Evolutionary conservation across 2,329 filamentous ascomycete genomes (phyloP).

Genomic region (Claviceps sp.): DNA sequence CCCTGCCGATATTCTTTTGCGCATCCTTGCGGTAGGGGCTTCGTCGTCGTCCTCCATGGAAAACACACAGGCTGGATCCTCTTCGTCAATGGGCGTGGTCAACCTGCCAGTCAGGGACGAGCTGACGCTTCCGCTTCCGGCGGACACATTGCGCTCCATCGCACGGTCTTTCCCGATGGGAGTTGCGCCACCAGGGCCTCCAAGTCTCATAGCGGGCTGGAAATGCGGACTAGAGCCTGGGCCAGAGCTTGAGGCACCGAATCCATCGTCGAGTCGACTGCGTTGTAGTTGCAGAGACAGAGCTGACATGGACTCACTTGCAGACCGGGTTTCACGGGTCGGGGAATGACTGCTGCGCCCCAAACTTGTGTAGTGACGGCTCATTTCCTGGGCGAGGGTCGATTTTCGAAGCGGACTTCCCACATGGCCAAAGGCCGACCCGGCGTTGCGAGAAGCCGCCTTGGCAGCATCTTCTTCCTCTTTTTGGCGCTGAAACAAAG

Average conservation of each 20-base stretch:
- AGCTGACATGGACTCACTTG: conserved; percentile 41
- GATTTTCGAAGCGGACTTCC: conserved; percentile 53
- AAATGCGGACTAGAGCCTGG: conserved; percentile 33
- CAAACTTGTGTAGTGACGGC: conserved; percentile 19
- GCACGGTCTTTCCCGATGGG: conserved; percentile 28
- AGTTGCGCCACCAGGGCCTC: conserved; percentile 22
- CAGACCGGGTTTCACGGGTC: conserved; percentile 19
- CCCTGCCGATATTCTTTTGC: conserved; percentile 36
- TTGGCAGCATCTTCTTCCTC: conserved; percentile 39
- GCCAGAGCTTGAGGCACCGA: conserved; percentile 13
- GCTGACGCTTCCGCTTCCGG: conserved; percentile 41
- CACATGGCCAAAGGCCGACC: conserved; percentile 51
- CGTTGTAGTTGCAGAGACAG: conserved; percentile 50
- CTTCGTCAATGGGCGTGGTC: conserved; percentile 52
- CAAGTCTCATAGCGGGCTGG: conserved; percentile 32
- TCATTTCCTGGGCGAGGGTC: conserved; percentile 41
- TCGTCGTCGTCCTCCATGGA: conserved; percentile 52
- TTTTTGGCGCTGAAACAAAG: conserved; percentile 45
- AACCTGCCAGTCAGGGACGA: conserved; percentile 42
- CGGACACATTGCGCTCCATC: conserved; percentile 46
- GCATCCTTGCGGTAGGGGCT: conserved; percentile 28
- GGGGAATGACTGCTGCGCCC: conserved; percentile 27
- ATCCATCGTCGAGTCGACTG: conserved; percentile 37
- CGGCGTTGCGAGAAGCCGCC: conserved; percentile 19
- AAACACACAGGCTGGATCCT: conserved; percentile 51